Evolutionary conservation across 2,329 filamentous ascomycete genomes (phyloP).

Genomic region (Xenosphaeropsis pyriputrescens): DNA sequence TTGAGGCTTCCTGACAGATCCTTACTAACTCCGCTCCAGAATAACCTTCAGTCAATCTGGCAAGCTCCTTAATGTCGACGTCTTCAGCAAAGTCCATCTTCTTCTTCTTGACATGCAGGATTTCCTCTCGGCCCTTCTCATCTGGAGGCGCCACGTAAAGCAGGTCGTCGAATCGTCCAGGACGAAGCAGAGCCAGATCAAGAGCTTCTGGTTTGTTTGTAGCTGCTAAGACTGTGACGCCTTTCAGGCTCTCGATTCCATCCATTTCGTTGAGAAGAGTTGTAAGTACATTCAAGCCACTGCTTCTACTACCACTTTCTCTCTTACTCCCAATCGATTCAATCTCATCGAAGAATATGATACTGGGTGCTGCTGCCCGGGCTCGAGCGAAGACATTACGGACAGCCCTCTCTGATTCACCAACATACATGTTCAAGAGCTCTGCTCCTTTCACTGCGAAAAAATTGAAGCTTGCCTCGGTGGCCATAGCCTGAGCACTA

Average conservation of each 20-base stretch:
- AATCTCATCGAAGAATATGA: slow-evolving; percentile 96
- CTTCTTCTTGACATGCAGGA: slow-evolving; percentile 53
- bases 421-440: slow-evolving; percentile 92
- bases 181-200: slow-evolving; percentile 72
- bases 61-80: slow-evolving; percentile 51
- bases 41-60: slow-evolving; percentile 54
- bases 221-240: slow-evolving; percentile 77
- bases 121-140: slow-evolving; percentile 55
- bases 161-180: slow-evolving; percentile 71
- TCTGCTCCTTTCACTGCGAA: slow-evolving; percentile 89
- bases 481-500: slow-evolving; percentile 80
- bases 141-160: slow-evolving; percentile 80
- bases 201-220: slow-evolving; percentile 83
- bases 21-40: slow-evolving; percentile 73
- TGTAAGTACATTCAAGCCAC: slow-evolving; percentile 69
- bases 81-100: slow-evolving; percentile 45
- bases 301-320: slow-evolving; percentile 27
- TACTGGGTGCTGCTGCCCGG: slow-evolving; percentile 70
- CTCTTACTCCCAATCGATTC: slow-evolving; percentile 54
- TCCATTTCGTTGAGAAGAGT: slow-evolving; percentile 93
- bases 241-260: slow-evolving; percentile 72
- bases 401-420: slow-evolving; percentile 78
- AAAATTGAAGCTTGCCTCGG: slow-evolving; percentile 84
- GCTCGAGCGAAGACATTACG: slow-evolving; percentile 79
- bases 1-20: slow-evolving; percentile 35